Percentiles rank a stretch among this genome's conserved stretches.
These are phyloP conservation scores for Xylaria polymorpha DNA, from an alignment of 2,329 filamentous ascomycete species.

Conservation along the genomic window DNA sequence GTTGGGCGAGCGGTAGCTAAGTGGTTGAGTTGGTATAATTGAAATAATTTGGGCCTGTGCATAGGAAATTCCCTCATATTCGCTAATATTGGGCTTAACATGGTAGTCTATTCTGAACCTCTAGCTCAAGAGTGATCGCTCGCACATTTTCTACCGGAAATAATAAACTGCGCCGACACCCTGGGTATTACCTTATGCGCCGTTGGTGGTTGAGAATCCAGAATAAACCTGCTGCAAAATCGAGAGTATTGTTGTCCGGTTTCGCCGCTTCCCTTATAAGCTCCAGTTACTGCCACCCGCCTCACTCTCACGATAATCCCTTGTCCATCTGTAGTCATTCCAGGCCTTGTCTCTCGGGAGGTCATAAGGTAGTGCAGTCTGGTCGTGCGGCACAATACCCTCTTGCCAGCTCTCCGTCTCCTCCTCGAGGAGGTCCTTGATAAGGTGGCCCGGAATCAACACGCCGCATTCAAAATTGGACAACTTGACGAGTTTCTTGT, in stretches of 20 bases:
- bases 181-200: constrained; percentile 11
- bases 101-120: background rate
- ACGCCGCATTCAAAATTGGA: constrained; percentile 46
- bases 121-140: no score
- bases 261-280: background rate
- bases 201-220: background rate
- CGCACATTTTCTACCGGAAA: background rate
- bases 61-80: background rate
- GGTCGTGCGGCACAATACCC: constrained; percentile 41
- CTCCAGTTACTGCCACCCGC: background rate
- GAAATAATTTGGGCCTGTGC: background rate
- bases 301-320: constrained; percentile 20
- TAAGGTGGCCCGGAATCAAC: constrained; percentile 40
- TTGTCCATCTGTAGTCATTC: constrained; percentile 42
- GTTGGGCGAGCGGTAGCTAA: constrained; percentile 2
- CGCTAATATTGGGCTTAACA: background rate
- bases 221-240: background rate
- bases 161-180: background rate
- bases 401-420: constrained; percentile 42
- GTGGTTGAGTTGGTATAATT: background rate
- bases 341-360: constrained; percentile 39
- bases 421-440: constrained; percentile 39
- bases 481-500: constrained; percentile 42
- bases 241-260: background rate
- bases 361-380: constrained; percentile 36